Conservation (phyloP, 148 eudicot genomes). For the Polygonum aviculare region DNA sequence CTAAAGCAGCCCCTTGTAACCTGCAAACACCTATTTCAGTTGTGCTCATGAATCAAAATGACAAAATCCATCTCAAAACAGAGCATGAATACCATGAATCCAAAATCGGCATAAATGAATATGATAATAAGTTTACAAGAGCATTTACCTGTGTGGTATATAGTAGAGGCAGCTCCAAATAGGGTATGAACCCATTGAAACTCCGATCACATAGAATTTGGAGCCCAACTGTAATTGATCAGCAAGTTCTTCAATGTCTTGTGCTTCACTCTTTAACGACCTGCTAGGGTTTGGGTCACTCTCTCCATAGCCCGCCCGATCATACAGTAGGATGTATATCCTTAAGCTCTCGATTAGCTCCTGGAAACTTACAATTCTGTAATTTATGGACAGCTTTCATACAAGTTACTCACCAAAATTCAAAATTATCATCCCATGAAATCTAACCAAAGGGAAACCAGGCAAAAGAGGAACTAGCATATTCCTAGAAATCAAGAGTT, state of each 20-base stretch:
- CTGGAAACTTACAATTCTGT: conserved; percentile 2
- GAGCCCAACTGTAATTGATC: conserved; percentile 25
- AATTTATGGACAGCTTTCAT: neutral
- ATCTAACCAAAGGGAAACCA: neutral
- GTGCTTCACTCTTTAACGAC: conserved; percentile 25
- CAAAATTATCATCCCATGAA: neutral
- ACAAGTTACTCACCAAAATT: neutral
- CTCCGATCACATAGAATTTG: conserved; percentile 24
- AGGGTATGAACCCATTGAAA: conserved; percentile 22
- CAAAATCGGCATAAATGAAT: neutral
- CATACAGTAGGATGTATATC: conserved; percentile 8
- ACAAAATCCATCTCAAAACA: neutral
- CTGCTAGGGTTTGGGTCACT: conserved; percentile 27
- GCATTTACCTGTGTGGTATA: conserved; percentile 24
- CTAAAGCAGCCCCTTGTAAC: conserved; percentile 27
- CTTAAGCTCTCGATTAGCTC: conserved; percentile 4
- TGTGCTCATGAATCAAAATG: neutral
- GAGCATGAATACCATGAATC: neutral
- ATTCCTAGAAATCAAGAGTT: neutral
- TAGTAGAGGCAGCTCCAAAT: conserved; percentile 26
- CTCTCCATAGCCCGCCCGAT: conserved; percentile 16
- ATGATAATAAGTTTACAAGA: neutral
- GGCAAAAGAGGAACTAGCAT: neutral
- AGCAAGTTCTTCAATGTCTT: conserved; percentile 32
- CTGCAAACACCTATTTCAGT: conserved; percentile 10